Conservation (phyloP, 495 filamentous ascomycete genomes). For the Monascus purpureus region DNA sequence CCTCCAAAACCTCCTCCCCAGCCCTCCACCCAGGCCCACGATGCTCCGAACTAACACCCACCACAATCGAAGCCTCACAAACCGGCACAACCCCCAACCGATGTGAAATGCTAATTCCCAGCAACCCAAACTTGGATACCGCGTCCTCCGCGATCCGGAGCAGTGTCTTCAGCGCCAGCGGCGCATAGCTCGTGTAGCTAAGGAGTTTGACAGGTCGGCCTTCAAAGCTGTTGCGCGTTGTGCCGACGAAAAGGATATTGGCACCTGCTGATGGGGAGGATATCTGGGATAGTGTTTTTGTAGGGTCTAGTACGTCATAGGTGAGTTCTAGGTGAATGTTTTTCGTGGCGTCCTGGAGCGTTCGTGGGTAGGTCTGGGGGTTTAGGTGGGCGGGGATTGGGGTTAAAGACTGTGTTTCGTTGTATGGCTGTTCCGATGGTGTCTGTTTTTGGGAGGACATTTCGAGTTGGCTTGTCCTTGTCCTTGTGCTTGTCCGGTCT, state of each 20-base stretch:
- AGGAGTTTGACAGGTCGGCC: slow-evolving; percentile 61
- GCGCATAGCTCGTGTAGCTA: slow-evolving; percentile 68
- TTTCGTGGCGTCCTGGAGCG: slow-evolving; percentile 9
- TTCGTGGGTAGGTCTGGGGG: slow-evolving; percentile 30
- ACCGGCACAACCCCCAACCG: slow-evolving; percentile 78
- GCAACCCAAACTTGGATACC: slow-evolving; percentile 43
- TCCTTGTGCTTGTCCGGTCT: no score
- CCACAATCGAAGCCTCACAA: slow-evolving; percentile 80
- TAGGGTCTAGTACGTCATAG: slow-evolving; percentile 43
- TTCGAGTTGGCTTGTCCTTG: no score
- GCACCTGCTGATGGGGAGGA: slow-evolving; percentile 73
- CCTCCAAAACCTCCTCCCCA: slow-evolving; percentile 81
- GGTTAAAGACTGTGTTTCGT: neutral
- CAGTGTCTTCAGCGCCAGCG: slow-evolving; percentile 65
- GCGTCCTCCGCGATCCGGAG: slow-evolving; percentile 48
- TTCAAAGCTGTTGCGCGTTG: slow-evolving; percentile 75
- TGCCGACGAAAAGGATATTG: slow-evolving; percentile 78
- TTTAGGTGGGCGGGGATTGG: slow-evolving; percentile 18
- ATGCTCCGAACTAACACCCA: slow-evolving; percentile 77
- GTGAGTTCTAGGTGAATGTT: slow-evolving; percentile 41
- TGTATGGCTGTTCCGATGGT: no score
- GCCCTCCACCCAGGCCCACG: slow-evolving; percentile 78
- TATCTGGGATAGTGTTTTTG: slow-evolving; percentile 47
- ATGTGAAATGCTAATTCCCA: slow-evolving; percentile 66
- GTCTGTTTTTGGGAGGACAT: neutral